Evolutionary conservation across 2,329 filamentous ascomycete genomes (phyloP).

Genomic region (Pseudogymnoascus sp.): DNA sequence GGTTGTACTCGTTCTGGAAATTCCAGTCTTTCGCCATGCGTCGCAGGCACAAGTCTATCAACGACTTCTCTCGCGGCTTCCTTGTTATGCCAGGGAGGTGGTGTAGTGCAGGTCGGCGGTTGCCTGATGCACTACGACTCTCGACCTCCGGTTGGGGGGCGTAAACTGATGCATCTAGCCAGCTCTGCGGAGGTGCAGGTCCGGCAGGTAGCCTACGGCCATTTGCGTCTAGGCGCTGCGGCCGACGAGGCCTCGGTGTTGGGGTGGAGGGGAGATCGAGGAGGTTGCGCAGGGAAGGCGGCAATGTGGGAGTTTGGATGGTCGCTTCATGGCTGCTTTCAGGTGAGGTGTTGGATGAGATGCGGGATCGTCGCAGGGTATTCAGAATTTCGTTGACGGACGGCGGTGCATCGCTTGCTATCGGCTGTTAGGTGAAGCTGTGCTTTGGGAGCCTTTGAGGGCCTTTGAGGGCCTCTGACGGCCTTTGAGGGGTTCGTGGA

Average conservation of each 20-base stretch:
- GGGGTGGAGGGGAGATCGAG: constrained; percentile 53
- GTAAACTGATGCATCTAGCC: constrained; percentile 36
- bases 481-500: not conserved
- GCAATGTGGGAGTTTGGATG: constrained; percentile 42
- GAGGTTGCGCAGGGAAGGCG: constrained; percentile 50
- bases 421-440: constrained; percentile 7
- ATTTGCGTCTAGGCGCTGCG: constrained; percentile 34
- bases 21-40: constrained; percentile 48
- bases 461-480: too few species aligned
- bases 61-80: constrained; percentile 28
- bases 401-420: constrained; percentile 29
- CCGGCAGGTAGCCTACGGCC: constrained; percentile 49
- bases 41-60: constrained; percentile 45
- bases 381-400: constrained; percentile 55
- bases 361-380: constrained; percentile 43
- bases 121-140: constrained; percentile 13
- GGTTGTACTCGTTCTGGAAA: constrained; percentile 47
- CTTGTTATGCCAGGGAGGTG: constrained; percentile 35
- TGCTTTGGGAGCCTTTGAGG: not conserved
- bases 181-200: constrained; percentile 52
- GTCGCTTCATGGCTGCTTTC: constrained; percentile 26
- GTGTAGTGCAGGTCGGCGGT: constrained; percentile 22
- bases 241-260: constrained; percentile 38
- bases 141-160: constrained; percentile 17
- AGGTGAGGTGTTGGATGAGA: constrained; percentile 32